Conservation (phyloP, 805 yeast genomes). For the Schwanniomyces occidentalis region DNA sequence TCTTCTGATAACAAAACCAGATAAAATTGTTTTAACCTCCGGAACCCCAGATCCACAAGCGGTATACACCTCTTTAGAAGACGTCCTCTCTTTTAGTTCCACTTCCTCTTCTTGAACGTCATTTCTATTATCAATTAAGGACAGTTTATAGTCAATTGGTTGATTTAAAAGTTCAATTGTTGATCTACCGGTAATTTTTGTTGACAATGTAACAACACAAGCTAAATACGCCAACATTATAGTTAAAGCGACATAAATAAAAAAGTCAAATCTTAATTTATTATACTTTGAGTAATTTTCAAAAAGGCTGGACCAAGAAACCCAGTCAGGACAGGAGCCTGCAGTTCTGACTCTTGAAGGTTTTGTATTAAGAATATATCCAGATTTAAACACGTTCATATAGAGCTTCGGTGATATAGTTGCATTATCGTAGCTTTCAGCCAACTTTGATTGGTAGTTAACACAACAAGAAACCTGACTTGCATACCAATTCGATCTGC, state of each 20-base stretch:
- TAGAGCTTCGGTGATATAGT: not conserved
- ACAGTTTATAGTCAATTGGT: not conserved
- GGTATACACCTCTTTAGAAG: conserved; percentile 39
- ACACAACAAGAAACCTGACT: conserved; percentile 46
- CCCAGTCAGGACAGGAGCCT: conserved; percentile 41
- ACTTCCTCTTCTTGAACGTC: not conserved
- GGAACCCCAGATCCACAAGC: conserved; percentile 65
- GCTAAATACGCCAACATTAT: conserved; percentile 45
- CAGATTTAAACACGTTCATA: conserved; percentile 22
- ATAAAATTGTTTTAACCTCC: conserved; percentile 58
- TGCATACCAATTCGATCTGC: conserved; percentile 44
- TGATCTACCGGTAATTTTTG: conserved; percentile 34
- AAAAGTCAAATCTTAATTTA: conserved; percentile 27
- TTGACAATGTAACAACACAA: conserved; percentile 45
- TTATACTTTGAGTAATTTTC: conserved; percentile 9
- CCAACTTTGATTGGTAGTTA: not conserved
- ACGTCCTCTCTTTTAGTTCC: conserved; percentile 1
- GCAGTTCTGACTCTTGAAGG: conserved; percentile 4
- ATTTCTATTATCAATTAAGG: not conserved
- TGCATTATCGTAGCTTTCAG: not conserved
- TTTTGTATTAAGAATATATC: conserved; percentile 11
- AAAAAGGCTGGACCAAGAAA: conserved; percentile 41
- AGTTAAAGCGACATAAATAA: conserved; percentile 38
- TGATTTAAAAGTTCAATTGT: not conserved
- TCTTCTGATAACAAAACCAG: conserved; percentile 56